phyloP scores from a whole-genome alignment of 2,329 filamentous ascomycete genomes.

The Rutstroemia sp. region DNA sequence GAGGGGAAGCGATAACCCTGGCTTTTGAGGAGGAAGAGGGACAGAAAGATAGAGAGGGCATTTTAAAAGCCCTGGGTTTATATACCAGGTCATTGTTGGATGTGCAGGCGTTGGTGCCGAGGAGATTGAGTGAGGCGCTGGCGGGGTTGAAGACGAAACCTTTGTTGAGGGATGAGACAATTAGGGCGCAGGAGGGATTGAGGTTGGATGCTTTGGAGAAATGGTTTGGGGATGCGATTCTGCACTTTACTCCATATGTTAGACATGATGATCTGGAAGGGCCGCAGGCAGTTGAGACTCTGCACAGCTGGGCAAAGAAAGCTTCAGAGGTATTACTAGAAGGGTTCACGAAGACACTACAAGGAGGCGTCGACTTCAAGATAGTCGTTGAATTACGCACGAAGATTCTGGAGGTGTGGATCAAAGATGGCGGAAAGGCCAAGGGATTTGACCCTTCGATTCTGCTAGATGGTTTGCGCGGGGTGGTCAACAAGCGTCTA shows the following conservation, averaged over 20 bases:
- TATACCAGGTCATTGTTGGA: conserved; percentile 73
- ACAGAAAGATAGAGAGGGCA: conserved; percentile 34
- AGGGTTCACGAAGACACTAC: conserved; percentile 55
- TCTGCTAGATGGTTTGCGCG: conserved; percentile 62
- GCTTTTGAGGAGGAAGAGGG: conserved; percentile 49
- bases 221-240: conserved; percentile 79
- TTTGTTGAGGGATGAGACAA: conserved; percentile 62
- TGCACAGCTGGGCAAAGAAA: conserved; percentile 56
- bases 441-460: conserved; percentile 60
- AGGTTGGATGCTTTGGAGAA: conserved; percentile 69
- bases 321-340: conserved; percentile 52
- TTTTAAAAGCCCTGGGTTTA: conserved; percentile 60
- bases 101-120: conserved; percentile 69
- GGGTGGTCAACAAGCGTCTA: conserved; percentile 62
- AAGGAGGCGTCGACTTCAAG: conserved; percentile 56
- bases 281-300: conserved; percentile 50
- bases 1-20: conserved; percentile 59
- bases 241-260: conserved; percentile 80
- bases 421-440: conserved; percentile 57
- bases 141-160: conserved; percentile 60
- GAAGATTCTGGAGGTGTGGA: conserved; percentile 66
- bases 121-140: conserved; percentile 63
- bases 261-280: conserved; percentile 69
- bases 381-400: conserved; percentile 63
- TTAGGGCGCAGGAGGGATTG: conserved; percentile 61